A percentile compares a stretch with the other conserved stretches of the same genome.
These are phyloP conservation scores for Artemisia tridentata DNA, from an alignment of 129 eudicot genomes.

Conservation along the genomic window DNA sequence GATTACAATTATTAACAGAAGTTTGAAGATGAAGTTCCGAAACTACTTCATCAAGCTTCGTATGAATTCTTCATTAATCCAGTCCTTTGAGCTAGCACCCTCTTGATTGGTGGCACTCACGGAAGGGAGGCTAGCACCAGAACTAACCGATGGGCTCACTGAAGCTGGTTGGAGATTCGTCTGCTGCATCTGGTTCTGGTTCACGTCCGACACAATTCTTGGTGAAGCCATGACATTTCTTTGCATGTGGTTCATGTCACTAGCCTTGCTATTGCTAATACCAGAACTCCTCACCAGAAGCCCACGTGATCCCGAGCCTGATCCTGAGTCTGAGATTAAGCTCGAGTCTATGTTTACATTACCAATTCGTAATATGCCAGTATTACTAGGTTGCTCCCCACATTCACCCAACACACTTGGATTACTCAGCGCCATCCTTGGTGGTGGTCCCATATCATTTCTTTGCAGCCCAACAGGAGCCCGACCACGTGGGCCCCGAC, in stretches of 20 bases:
- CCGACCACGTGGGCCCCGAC: too few relatives aligned
- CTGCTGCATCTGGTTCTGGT: constrained; percentile 51
- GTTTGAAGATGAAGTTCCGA: constrained; percentile 29
- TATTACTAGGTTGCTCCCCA: too few relatives aligned
- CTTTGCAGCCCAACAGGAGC: too few relatives aligned
- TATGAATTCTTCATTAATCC: constrained; percentile 51
- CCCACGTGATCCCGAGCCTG: constrained; percentile 42
- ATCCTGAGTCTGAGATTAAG: background rate
- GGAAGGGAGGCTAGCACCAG: constrained; percentile 39
- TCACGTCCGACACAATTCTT: constrained; percentile 45
- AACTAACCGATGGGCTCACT: background rate
- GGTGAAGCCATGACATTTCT: constrained; percentile 54
- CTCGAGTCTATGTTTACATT: too few relatives aligned
- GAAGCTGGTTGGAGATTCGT: constrained; percentile 47
- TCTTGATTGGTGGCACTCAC: constrained; percentile 56
- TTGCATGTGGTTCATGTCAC: constrained; percentile 51
- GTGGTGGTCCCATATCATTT: too few relatives aligned
- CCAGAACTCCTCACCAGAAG: constrained; percentile 52
- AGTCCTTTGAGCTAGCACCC: constrained; percentile 57
- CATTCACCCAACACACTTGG: too few relatives aligned
- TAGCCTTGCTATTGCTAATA: constrained; percentile 49
- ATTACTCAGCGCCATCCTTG: too few relatives aligned
- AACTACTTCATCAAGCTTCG: constrained; percentile 56
- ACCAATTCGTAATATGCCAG: too few relatives aligned
- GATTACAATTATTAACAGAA: background rate